Evolutionary conservation across 2,329 filamentous ascomycete genomes (phyloP), one percentile per base, ranked within the genome.

Genomic region (Beauveria medogensis): DNA sequence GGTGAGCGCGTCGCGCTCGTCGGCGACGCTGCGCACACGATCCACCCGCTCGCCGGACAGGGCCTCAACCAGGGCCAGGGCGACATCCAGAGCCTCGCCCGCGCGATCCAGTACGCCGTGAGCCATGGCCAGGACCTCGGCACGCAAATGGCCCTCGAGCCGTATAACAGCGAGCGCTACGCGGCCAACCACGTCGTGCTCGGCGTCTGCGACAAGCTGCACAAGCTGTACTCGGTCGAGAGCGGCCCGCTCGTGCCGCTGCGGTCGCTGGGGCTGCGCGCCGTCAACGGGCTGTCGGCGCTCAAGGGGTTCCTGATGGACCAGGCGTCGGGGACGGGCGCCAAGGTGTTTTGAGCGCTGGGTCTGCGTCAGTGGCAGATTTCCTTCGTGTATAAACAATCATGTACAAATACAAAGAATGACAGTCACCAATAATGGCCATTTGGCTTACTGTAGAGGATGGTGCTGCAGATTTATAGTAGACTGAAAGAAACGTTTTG

Each of bases 41-140:
- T 96, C 65, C 94, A 99, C 72, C 94, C 94, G 0, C 86, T 99
- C 4, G 94, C 91, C 1, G 94, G 94, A 1, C 94, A 97, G 74
- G 94, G 94, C 1, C 80, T 99, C 16, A 99, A 99, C 70, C 89
- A 95, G 68, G 94, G 94, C 1, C 88, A 97, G 64, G 92, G 86
- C 20, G 94, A 99, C 71, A 89, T 94, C 0, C 87, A 91, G 68
- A 88, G 89, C 58, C 82, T 99, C 0, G 85, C 87, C 7, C 82
- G 81, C 64, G 86, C 86, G 0, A 89, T 99, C 55, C 85, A 86
- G 63, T 87, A 87, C 66, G 89, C 91, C 3, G 87, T 95, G 20
- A 77, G 80, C 48, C 90, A 94, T 64, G 94, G 94, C 1, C 89
- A 92, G 79, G 94, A 99, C 69, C 83, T 97, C 37, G 94, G 94